Evolutionary conservation across 129 eudicot genomes (phyloP), one percentile per base, ranked within the genome.

Genomic region (Centella asiatica): DNA sequence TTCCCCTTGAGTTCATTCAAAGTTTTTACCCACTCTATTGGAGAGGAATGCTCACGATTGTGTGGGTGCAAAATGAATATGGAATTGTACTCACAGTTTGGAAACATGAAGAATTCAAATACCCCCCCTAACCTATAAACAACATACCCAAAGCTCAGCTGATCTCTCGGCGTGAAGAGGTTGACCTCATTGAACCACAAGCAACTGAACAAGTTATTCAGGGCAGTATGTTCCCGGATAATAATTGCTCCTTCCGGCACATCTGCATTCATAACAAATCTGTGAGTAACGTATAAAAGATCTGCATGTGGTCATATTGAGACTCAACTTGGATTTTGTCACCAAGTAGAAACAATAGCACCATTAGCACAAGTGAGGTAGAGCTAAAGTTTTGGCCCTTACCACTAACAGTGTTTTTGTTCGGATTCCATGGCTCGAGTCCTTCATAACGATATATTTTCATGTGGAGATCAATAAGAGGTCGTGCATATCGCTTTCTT

Each of bases 181-280:
- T 93, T 68, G 50, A 93, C 99, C 82, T 93, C 99, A n/a, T 93
- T 93, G 88, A 93, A 93, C 96, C 99, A 93, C 74, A 93, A 75
- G 74, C 99, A 93, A 62, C 92, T 93, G 55, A 87, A 82, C 50
- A 93, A 71, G 70, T 93, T 82, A 66, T 69, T 93, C 40, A 87
- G 67, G 12, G 88, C 72, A 0, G 96, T 87, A 62, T 93, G 99
- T 64, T 93, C 95, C 0, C 99, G 88, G 54, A 92, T 70, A 69
- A 93, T 87, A 54, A 93, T 71, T 33, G 99, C 99, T 68, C 96
- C 99, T 80, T 93, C 99, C 10, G 99, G 96, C 48, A 93, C 96
- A 78, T 93, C 99, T 87, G 87, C 81, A 71, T 46, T 66, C 22
- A 28, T 0, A 6, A 27, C 7, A 59, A 11, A 31, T 19, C 24